phyloP scores from a whole-genome alignment of 345 rosid genomes.

The Odontarrhena argentea region DNA sequence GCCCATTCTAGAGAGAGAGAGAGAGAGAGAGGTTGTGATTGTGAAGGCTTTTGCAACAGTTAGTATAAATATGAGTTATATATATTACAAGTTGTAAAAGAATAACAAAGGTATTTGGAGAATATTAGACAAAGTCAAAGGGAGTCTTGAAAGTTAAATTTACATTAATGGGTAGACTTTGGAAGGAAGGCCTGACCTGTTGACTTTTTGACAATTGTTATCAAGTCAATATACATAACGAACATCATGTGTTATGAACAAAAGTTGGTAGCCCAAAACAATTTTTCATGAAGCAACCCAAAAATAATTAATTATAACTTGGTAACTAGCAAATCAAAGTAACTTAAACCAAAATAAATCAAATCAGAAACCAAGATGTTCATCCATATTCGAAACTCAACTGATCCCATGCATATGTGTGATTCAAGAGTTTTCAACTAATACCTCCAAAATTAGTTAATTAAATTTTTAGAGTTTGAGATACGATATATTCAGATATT shows the following conservation, averaged over 20 bases:
- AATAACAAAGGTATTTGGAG: constrained; percentile 15
- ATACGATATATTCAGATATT: not conserved
- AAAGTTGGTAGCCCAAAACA: constrained; percentile 2
- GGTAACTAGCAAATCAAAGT: no score
- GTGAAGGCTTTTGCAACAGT: constrained; percentile 15
- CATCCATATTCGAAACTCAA: not conserved
- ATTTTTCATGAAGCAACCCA: no score
- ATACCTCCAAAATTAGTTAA: not conserved
- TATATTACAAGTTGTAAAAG: constrained; percentile 27
- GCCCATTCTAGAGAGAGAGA: constrained; percentile 19
- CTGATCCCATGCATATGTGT: no score
- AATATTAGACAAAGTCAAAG: constrained; percentile 30
- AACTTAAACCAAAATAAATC: no score
- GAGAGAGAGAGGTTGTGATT: constrained; percentile 16
- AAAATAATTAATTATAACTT: no score
- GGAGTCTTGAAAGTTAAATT: constrained; percentile 9
- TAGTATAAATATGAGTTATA: constrained; percentile 16
- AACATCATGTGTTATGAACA: constrained; percentile 2
- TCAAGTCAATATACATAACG: constrained; percentile 6
- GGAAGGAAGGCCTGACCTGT: constrained; percentile 17
- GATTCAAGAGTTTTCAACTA: no score
- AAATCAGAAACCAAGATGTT: not conserved
- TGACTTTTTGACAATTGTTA: constrained; percentile 4
- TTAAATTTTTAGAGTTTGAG: no score
- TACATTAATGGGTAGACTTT: constrained; percentile 11